Percentiles rank a stretch among this genome's conserved stretches.
Evolutionary conservation across 2,329 filamentous ascomycete species (phyloP).

Genomic region (Ophiostoma novo-ulmi): DNA sequence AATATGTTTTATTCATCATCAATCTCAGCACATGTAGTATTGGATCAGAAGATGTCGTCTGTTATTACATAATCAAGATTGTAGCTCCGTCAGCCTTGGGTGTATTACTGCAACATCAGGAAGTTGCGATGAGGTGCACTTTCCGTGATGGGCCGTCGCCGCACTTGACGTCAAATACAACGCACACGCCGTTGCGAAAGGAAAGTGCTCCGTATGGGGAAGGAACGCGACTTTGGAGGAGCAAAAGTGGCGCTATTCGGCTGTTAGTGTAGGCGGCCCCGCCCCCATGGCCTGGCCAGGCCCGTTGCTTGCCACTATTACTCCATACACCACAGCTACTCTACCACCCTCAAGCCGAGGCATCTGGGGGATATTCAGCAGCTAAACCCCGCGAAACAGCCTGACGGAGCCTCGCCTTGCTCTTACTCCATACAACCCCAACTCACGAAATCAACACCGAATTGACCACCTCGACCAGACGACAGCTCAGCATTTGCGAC

Average conservation of each 20-base stretch:
- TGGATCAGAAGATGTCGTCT: not conserved
- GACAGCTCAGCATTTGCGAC: not conserved
- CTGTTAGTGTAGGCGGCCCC: not conserved
- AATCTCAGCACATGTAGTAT: not conserved
- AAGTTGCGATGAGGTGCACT: not conserved
- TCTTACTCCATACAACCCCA: constrained; percentile 6
- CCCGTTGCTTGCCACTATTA: not conserved
- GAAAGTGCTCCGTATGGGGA: not conserved
- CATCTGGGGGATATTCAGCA: constrained; percentile 18
- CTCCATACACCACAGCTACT: not conserved
- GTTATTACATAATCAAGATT: not conserved
- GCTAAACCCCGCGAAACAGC: constrained; percentile 14
- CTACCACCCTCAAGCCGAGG: constrained; percentile 22
- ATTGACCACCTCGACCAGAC: not conserved
- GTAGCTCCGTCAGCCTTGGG: not conserved
- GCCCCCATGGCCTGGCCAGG: not conserved
- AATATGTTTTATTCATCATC: not conserved
- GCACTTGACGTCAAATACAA: not conserved
- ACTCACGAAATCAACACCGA: not conserved
- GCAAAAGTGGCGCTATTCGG: not conserved
- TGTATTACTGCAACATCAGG: not conserved
- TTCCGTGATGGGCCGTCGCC: not conserved
- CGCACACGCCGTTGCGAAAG: not conserved
- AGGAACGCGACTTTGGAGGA: constrained; percentile 17
- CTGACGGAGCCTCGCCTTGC: not conserved